Evolutionary conservation across 805 yeast species (phyloP), one percentile per base, ranked within the genome.

Genomic region (Wickerhamiella musiphila): DNA sequence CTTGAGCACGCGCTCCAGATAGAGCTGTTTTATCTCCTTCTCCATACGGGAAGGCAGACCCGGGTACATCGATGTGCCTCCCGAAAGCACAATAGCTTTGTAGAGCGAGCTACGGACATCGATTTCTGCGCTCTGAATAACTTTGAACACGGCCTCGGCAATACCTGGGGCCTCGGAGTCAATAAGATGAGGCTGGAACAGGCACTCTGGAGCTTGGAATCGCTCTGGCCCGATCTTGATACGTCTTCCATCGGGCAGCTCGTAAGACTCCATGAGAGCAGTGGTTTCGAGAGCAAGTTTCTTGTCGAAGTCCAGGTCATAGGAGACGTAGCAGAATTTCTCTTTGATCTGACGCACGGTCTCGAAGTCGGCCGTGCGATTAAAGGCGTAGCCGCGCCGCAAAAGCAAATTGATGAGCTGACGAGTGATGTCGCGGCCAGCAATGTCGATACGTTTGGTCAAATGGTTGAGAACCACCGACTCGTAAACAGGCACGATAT

Each of bases 51-150:
- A 78, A 13, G 98, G 98, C 45, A 90, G 68, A 19, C 98, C 98
- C 2, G 98, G 96, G 52, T 90, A 90, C 98, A 90, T 90, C 32
- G 93, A 78, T 1, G 96, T 84, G 36, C 98, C 98, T 53, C 98
- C 98, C 5, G 94, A 79, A 28, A 90, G 66, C 18, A 90, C 96
- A 53, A 90, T 78, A 2, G 94, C 93, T 50, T 77, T 79, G 60
- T 70, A 90, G 38, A 90, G 65, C 1, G 94, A 68, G 5, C 93
- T 66, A 58, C 95, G 73, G 33, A 90, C 70, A 53, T 90, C 98
- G 31, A 90, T 77, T 51, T 90, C 96, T 26, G 96, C 94, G 5
- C 84, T 61, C 63, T 90, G 96, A 42, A 90, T 74, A 3, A 94
- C 81, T 54, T 82, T 79, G 63, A 84, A 90, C 37, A 86, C 63